These are phyloP conservation scores for Backusella tarrabulga DNA, from an alignment of 192 early-diverging fungal species.

Conservation along the genomic window DNA sequence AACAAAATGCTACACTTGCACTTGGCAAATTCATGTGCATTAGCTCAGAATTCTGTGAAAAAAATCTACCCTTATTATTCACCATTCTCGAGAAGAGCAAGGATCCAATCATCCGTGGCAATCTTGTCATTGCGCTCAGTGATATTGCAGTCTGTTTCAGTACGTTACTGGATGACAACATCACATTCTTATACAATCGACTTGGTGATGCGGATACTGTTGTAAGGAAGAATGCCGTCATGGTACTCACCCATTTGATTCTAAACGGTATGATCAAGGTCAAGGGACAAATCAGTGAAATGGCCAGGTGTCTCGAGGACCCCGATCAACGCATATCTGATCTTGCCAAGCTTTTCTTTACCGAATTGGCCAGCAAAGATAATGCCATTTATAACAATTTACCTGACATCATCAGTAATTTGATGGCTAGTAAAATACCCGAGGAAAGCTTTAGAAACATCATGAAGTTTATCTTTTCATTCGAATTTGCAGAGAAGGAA, in stretches of 20 bases:
- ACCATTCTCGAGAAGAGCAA: conserved; percentile 84
- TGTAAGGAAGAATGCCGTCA: conserved; percentile 96
- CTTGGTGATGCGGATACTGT: conserved; percentile 75
- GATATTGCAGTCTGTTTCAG: conserved; percentile 98
- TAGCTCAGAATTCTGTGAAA: conserved; percentile 91
- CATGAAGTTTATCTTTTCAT: conserved; percentile 85
- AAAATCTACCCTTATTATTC: conserved; percentile 86
- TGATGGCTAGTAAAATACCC: conserved; percentile 73
- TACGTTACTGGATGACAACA: conserved; percentile 95
- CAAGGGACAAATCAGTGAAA: conserved; percentile 97
- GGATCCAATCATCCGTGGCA: conserved; percentile 86
- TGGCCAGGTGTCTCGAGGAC: conserved; percentile 96
- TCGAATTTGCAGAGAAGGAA: conserved; percentile 91
- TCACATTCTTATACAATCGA: conserved; percentile 91
- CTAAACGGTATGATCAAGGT: conserved; percentile 99
- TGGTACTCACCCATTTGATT: conserved; percentile 98
- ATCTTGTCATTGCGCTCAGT: conserved; percentile 96
- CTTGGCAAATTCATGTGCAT: conserved; percentile 98
- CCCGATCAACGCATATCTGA: conserved; percentile 86
- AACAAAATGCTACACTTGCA: conserved; percentile 82
- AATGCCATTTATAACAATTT: conserved; percentile 99
- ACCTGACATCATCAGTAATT: conserved; percentile 95
- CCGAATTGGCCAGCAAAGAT: conserved; percentile 93
- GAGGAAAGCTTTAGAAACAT: conserved; percentile 86
- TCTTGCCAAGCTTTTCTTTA: conserved; percentile 93